phyloP scores from a whole-genome alignment of 2,329 filamentous ascomycete species.

The Fusarium sp. region DNA sequence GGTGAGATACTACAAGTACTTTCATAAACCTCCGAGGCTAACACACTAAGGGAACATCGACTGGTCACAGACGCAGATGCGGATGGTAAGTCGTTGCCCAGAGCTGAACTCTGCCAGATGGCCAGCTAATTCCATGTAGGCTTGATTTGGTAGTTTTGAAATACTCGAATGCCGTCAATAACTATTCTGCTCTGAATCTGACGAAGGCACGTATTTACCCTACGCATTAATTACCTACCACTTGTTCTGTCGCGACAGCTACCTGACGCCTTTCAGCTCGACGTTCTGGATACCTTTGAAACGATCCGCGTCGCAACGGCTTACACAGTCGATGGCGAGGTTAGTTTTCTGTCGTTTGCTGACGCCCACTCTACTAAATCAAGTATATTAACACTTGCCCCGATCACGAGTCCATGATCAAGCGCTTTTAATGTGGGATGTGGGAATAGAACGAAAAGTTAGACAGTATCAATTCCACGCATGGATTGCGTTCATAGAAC shows the following conservation, averaged over 20 bases:
- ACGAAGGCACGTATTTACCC: constrained; percentile 55
- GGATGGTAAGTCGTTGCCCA: constrained; percentile 54
- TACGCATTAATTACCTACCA: too few species aligned
- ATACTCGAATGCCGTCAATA: constrained; percentile 60
- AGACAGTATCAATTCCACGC: background rate
- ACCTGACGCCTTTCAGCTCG: constrained; percentile 32
- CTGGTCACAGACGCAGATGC: constrained; percentile 70
- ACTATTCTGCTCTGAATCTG: constrained; percentile 71
- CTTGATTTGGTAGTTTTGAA: background rate
- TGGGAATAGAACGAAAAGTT: background rate
- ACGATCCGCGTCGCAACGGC: constrained; percentile 79
- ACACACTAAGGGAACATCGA: constrained; percentile 55
- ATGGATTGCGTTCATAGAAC: too few species aligned
- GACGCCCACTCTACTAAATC: background rate
- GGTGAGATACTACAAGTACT: constrained; percentile 29
- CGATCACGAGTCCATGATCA: constrained; percentile 72
- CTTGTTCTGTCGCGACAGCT: background rate
- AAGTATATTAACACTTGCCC: constrained; percentile 53
- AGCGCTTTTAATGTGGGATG: constrained; percentile 34
- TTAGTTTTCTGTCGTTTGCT: constrained; percentile 18
- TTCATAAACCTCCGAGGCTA: too few species aligned
- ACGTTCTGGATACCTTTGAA: constrained; percentile 76
- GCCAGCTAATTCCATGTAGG: background rate
- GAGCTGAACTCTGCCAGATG: accelerated
- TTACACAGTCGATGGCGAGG: constrained; percentile 63